Base-by-base conservation (phyloP, 2,329 filamentous ascomycete species). In the Penicillium corylophilum region DNA sequence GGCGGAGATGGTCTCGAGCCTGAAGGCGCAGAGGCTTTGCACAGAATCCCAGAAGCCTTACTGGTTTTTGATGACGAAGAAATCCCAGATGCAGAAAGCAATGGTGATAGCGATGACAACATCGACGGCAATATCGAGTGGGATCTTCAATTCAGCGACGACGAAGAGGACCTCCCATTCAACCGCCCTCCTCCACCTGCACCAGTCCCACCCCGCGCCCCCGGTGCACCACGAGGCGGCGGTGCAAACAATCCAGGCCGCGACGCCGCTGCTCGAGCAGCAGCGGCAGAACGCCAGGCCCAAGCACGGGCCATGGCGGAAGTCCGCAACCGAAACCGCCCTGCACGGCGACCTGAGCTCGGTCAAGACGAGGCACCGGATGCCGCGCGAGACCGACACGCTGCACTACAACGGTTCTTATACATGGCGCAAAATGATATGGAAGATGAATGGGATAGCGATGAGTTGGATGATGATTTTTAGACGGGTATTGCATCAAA, bases 1-100 rank as follows among this genome's bases (percentile, higher is more conserved):
- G 84, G 82, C 41, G 92, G 92, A 0, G 91, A 96, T 61, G 80
- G 75, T 1, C 51, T 70, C n/a, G 61, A 76, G 31, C 69, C 68
- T 0, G 72, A 74, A 44, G 67, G 74, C 5, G 68, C 73, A n/a
- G 72, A 72, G 40, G 69, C 64, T 39, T 55, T 72, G 4, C 70
- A 72, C 49, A 67, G 58, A 67, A 78, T 63, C 69, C 72, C 53
- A 65, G 68, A 63, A 44, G 67, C 71, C 10, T 66, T 73, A 15
- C 47, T 77, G 28, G 64, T 65, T 48, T 69, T 68, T 48, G 74
- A 68, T 38, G 69, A 67, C n/a, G 58, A 64, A 20, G 20, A 36
- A 12, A 46, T 48, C 26, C 53, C 44, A 33, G 54, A 61, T 24
- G 47, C 54, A 20, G 56, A 48, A 15, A 52, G 53, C n/a, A 57